Evolutionary conservation across 164 flowering plant genomes (phyloP), one percentile per base, ranked within the genome.

Genomic region (Tetrastigma voinierianum): DNA sequence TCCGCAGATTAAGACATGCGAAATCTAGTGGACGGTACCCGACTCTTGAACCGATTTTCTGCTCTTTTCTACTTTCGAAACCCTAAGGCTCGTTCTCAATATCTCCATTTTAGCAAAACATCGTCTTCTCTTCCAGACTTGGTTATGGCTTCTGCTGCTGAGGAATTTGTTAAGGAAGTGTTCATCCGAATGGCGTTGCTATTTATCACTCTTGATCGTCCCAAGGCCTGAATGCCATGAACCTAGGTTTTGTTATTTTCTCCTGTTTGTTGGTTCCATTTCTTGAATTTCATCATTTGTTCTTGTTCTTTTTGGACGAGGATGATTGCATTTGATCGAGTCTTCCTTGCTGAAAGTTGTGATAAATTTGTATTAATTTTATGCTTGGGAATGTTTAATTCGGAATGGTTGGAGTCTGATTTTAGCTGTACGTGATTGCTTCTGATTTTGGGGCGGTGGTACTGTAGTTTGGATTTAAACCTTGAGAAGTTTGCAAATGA

Each of bases 201-300:
- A 79, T 95, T n/a, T 44, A 83, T 95, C 86, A 91, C 98, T 52
- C 93, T 94, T 74, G 97, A 94, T 77, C 96, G 97, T 47, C 93
- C 97, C 74, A 90, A 84, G 74, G 92, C 98, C 97, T 94, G 74
- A 91, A 91, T 70, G 96, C 97, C 77, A 94, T 94, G 97, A 87
- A 86, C 62, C 45, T 90, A 82, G 97, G 98, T 92, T 18, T 49
- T 10, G 1, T 45, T n/a, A n/a, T n/a, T 53, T 44, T 51, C 32
- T 13, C 44, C 3, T 10, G 18, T 32, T 11, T 23, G 19, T 12
- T 20, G 13, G 17, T 17, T 2, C 3, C 15, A 43, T 51, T 44
- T 71, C 57, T 23, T 2, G 2, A 20, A 20, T 10, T 1, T 25
- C 15, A 32, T 32, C 40, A 32, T 32, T 52, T 19, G 14, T 56